Percentiles rank a stretch among this genome's conserved stretches.
phyloP scores from a whole-genome alignment of 2,329 filamentous ascomycete genomes.

The Leptodontidium sp. region DNA sequence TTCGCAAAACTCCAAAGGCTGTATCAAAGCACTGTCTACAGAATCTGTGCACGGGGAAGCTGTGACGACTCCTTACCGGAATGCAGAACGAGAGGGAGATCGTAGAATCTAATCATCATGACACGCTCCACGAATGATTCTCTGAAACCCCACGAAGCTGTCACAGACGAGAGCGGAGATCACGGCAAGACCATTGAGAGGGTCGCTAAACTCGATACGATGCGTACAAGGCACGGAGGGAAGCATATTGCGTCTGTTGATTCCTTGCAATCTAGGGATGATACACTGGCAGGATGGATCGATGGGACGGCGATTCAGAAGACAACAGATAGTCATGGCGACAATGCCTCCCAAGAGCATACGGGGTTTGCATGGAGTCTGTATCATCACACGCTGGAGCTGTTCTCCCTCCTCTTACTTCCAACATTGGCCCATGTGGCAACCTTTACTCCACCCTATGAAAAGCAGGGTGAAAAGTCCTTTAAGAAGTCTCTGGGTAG shows the following conservation, averaged over 20 bases:
- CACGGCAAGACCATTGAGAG: no score
- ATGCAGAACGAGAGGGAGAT: not conserved
- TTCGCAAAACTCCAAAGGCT: no score
- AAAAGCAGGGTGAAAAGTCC: not conserved
- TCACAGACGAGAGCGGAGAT: no score
- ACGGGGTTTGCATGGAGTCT: slow-evolving; percentile 6
- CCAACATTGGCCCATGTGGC: not conserved
- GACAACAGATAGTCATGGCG: not conserved
- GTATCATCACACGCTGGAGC: slow-evolving; percentile 2
- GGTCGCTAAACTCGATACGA: not conserved
- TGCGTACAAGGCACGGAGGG: not conserved
- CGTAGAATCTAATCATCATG: no score
- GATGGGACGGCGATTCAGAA: not conserved
- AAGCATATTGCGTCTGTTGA: not conserved
- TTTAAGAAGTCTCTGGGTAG: not conserved
- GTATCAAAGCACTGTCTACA: no score
- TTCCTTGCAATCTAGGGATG: not conserved
- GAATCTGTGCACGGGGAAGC: no score
- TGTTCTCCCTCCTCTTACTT: not conserved
- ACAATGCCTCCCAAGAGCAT: not conserved
- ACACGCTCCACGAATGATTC: no score
- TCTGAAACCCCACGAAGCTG: no score
- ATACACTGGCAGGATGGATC: not conserved
- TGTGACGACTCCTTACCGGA: no score
- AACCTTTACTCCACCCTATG: not conserved